Evolutionary conservation across 164 flowering plant genomes (phyloP), one percentile per base, ranked within the genome.

Genomic region (Berberis vulgaris): DNA sequence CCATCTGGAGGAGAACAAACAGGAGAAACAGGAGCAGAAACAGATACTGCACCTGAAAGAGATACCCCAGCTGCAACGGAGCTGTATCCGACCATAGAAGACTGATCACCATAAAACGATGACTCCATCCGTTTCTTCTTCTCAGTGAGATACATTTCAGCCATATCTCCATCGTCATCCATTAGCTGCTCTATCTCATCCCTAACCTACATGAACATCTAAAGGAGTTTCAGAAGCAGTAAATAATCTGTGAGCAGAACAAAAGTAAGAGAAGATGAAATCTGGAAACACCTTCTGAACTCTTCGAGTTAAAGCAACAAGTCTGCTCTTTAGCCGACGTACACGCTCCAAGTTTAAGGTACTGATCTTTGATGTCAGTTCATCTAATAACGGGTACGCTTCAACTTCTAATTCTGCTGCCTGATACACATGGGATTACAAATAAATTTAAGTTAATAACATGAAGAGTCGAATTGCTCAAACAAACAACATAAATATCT

Each of bases 21-120:
- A 43, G 99, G 97, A 73, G 99, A 88, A 66, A 89, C 91, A 5
- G 99, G 99, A 54, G 97, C 97, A 63, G 97, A 95, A 55, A 73
- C 46, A 43, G 97, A 91, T 2, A 72, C 40, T n/a, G 67, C 80
- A 64, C 84, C 86, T 26, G 97, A 95, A 55, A 73, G 44, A 43
- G 97, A 91, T 2, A 72, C 40, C 13, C 68, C 80, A 64, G 83
- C 86, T 62, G 82, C 89, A 67, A 38, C 77, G 41, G 96, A 85
- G 67, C 80, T 74, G 66, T 67, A 83, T 49, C 89, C 94, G 58
- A 81, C 2, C 65, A 84, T 26, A 26, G 26, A 2, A 49, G 94
- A 87, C 64, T 90, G 97, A 65, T 91, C 97, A 49, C 93, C 96
- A 74, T 82, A 65, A 9, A 57, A 6, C 11, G 81, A 80, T 13